phyloP scores from a whole-genome alignment of 2,329 filamentous ascomycete genomes.

The Dactylellina cionopaga region DNA sequence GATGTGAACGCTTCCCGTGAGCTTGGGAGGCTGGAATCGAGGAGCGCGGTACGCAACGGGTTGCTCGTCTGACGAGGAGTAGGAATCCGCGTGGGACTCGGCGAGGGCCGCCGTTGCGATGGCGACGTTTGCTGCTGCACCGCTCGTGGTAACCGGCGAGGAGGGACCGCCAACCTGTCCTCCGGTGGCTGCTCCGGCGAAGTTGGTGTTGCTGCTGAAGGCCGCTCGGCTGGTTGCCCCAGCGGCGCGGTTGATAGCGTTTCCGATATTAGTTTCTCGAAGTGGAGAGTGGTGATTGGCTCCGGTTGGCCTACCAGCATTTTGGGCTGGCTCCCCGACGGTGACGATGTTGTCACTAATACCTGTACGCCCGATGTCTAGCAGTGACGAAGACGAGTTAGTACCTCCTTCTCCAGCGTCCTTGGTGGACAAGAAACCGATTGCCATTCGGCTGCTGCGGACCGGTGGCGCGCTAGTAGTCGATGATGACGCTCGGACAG shows the following conservation, averaged over 20 bases:
- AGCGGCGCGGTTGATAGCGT: slow-evolving; percentile 42
- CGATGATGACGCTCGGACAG: slow-evolving; percentile 39
- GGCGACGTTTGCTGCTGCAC: slow-evolving; percentile 13
- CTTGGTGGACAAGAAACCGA: slow-evolving; percentile 52
- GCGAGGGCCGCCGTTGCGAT: slow-evolving; percentile 36
- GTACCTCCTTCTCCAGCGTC: slow-evolving; percentile 52
- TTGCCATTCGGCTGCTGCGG: slow-evolving; percentile 53
- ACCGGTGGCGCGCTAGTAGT: slow-evolving; percentile 51
- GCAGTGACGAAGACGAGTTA: slow-evolving; percentile 52
- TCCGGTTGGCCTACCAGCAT: not conserved
- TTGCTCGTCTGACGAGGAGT: slow-evolving; percentile 53
- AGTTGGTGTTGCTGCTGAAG: slow-evolving; percentile 9
- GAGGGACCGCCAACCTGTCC: slow-evolving; percentile 35
- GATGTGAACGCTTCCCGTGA: slow-evolving; percentile 51
- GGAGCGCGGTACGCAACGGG: slow-evolving; percentile 43
- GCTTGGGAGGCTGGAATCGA: slow-evolving; percentile 50
- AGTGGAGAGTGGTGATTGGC: slow-evolving; percentile 36
- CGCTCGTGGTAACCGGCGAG: slow-evolving; percentile 48
- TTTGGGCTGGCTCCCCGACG: slow-evolving; percentile 10
- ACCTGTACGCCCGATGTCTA: slow-evolving; percentile 50
- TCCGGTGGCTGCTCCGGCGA: slow-evolving; percentile 11
- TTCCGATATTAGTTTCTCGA: slow-evolving; percentile 51
- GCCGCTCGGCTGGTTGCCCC: slow-evolving; percentile 23
- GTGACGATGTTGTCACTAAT: slow-evolving; percentile 16
- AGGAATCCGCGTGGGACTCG: slow-evolving; percentile 53